Percentiles rank a stretch among this genome's conserved stretches.
Conservation (phyloP, 2,329 filamentous ascomycete species). For the Lecanosticta acicola region DNA sequence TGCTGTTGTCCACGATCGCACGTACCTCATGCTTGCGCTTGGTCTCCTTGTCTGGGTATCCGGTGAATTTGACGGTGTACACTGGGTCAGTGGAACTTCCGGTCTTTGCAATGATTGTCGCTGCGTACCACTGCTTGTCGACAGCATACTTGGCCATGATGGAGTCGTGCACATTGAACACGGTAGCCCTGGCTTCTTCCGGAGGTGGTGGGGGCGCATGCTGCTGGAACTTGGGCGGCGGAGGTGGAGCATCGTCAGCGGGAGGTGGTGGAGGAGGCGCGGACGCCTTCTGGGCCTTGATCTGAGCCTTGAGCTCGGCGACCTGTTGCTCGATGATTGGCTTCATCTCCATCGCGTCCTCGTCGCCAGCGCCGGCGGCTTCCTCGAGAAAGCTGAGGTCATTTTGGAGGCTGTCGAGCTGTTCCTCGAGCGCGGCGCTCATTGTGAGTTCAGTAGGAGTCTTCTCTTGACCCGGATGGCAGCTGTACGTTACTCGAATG, state of each 20-base stretch:
- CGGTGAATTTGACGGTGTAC: conserved; percentile 93
- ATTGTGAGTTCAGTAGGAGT: conserved; percentile 12
- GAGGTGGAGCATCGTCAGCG: conserved; percentile 31
- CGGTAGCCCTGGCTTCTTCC: conserved; percentile 39
- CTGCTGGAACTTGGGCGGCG: conserved; percentile 56
- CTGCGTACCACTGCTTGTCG: conserved; percentile 85
- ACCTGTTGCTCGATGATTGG: conserved; percentile 78
- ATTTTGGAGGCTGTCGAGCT: conserved; percentile 56
- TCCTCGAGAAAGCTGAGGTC: conserved; percentile 24
- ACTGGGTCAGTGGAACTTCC: conserved; percentile 86
- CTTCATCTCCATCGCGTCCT: conserved; percentile 70
- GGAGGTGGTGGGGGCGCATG: conserved; percentile 30
- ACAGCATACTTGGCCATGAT: conserved; percentile 91
- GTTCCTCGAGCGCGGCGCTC: conserved; percentile 57
- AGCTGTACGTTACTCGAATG: neutral
- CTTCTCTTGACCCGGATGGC: neutral
- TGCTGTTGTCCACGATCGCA: conserved; percentile 54
- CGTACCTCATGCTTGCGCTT: conserved; percentile 74
- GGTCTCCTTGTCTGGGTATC: conserved; percentile 75
- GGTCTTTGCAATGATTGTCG: conserved; percentile 87
- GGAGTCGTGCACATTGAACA: conserved; percentile 81
- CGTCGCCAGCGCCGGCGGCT: conserved; percentile 53
- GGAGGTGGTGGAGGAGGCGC: conserved; percentile 40
- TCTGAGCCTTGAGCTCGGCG: conserved; percentile 68
- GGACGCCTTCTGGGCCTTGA: conserved; percentile 59